Conservation (phyloP, 345 rosid species). For the Microthlaspi erraticum region DNA sequence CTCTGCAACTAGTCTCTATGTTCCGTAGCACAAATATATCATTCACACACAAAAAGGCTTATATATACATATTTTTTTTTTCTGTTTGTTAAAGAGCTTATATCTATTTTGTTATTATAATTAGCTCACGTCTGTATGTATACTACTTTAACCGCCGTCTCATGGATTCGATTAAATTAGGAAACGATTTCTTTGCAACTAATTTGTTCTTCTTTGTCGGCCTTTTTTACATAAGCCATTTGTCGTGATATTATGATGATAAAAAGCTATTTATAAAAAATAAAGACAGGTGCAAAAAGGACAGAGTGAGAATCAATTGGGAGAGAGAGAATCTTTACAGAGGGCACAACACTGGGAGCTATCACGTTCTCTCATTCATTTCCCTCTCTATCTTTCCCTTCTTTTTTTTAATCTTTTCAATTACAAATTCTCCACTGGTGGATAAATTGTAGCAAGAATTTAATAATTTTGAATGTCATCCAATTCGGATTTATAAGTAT, state of each 20-base stretch:
- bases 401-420: not conserved
- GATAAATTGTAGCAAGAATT: not conserved
- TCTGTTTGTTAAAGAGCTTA: no score
- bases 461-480: constrained; percentile 12
- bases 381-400: constrained; percentile 11
- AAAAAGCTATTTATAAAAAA: no score
- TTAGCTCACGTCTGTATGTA: not conserved
- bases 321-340: constrained; percentile 43
- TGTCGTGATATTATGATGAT: constrained; percentile 33
- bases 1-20: constrained; percentile 28
- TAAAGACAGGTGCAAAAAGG: constrained; percentile 24
- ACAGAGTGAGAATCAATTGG: constrained; percentile 27
- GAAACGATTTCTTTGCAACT: not conserved
- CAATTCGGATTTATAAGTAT: constrained; percentile 21
- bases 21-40: constrained; percentile 36
- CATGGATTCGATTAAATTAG: not conserved
- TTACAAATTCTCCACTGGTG: constrained; percentile 1
- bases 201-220: constrained; percentile 30
- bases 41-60: not conserved
- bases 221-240: constrained; percentile 27
- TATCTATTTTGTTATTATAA: not conserved
- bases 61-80: no score
- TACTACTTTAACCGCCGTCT: constrained; percentile 23
- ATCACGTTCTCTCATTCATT: constrained; percentile 45
- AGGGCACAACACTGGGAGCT: constrained; percentile 44